phyloP scores from a whole-genome alignment of 2,329 filamentous ascomycete species.

The Cercospora sesami region DNA sequence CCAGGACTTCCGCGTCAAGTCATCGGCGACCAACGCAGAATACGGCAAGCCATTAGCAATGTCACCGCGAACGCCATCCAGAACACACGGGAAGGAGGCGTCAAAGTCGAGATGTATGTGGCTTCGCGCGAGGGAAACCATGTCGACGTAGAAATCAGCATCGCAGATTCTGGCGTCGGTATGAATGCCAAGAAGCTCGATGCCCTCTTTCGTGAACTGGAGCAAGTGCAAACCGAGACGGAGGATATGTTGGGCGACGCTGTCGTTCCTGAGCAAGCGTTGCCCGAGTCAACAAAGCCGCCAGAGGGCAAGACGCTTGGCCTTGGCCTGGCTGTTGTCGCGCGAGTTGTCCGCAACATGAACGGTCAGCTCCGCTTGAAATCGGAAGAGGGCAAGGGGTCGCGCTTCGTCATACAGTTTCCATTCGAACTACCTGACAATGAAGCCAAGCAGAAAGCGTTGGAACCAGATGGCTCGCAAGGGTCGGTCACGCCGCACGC shows the following conservation, averaged over 20 bases:
- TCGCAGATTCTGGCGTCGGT: constrained; percentile 73
- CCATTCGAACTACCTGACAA: constrained; percentile 67
- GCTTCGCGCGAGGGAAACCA: constrained; percentile 54
- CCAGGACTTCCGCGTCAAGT: constrained; percentile 69
- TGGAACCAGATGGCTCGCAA: constrained; percentile 22
- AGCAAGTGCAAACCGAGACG: constrained; percentile 64
- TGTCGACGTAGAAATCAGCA: constrained; percentile 70
- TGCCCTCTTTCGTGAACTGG: constrained; percentile 60
- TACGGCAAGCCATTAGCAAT: constrained; percentile 82
- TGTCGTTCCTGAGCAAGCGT: constrained; percentile 35
- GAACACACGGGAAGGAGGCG: constrained; percentile 66
- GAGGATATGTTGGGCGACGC: constrained; percentile 48
- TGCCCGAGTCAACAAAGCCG: constrained; percentile 36
- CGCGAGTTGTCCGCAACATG: constrained; percentile 84
- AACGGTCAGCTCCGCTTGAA: constrained; percentile 82
- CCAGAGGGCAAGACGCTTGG: constrained; percentile 59
- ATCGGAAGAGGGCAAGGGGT: constrained; percentile 79
- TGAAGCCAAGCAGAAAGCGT: constrained; percentile 27
- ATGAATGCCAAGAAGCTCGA: constrained; percentile 60
- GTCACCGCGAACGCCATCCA: constrained; percentile 82
- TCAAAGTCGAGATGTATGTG: constrained; percentile 70
- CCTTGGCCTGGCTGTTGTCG: constrained; percentile 83
- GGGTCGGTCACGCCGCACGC: constrained; percentile 34
- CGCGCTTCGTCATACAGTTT: constrained; percentile 76
- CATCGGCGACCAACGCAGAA: constrained; percentile 73